phyloP scores from a whole-genome alignment of 768 basidiomycete species.

The Heimioporus sp. region DNA sequence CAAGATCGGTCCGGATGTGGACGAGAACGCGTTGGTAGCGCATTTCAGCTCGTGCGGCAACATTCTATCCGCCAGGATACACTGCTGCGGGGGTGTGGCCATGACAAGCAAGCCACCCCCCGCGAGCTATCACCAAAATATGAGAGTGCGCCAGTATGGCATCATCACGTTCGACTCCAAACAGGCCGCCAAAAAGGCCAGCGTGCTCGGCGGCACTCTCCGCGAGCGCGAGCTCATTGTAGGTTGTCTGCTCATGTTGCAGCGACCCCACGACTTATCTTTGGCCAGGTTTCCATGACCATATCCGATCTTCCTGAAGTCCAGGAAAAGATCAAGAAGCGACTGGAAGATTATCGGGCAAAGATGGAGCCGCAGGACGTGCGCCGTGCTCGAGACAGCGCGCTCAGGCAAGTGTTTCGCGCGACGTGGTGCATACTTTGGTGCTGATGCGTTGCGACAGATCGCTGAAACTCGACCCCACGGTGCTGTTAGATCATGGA shows the following conservation, averaged over 20 bases:
- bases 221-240: slow-evolving; percentile 42
- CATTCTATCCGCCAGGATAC: slow-evolving; percentile 21
- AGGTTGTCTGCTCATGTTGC: slow-evolving; percentile 18
- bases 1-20: slow-evolving; percentile 33
- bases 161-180: slow-evolving; percentile 43
- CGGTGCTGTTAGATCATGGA: slow-evolving; percentile 21
- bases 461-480: slow-evolving; percentile 25
- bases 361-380: slow-evolving; percentile 15
- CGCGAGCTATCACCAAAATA: slow-evolving; percentile 32
- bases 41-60: slow-evolving; percentile 27
- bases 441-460: slow-evolving; percentile 16
- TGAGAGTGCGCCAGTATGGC: slow-evolving; percentile 49
- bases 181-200: slow-evolving; percentile 39
- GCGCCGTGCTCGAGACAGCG: slow-evolving; percentile 23
- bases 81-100: slow-evolving; percentile 33
- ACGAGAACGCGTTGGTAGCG: slow-evolving; percentile 19
- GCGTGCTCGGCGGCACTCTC: slow-evolving; percentile 40
- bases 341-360: slow-evolving; percentile 21
- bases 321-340: slow-evolving; percentile 26
- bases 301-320: slow-evolving; percentile 36
- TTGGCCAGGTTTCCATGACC: slow-evolving; percentile 24
- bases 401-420: slow-evolving; percentile 13
- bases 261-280: background rate
- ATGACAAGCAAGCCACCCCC: slow-evolving; percentile 25
- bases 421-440: too few species aligned